Base-by-base conservation (phyloP, 2,329 filamentous ascomycete species). In the Cordyceps cateniannulata region DNA sequence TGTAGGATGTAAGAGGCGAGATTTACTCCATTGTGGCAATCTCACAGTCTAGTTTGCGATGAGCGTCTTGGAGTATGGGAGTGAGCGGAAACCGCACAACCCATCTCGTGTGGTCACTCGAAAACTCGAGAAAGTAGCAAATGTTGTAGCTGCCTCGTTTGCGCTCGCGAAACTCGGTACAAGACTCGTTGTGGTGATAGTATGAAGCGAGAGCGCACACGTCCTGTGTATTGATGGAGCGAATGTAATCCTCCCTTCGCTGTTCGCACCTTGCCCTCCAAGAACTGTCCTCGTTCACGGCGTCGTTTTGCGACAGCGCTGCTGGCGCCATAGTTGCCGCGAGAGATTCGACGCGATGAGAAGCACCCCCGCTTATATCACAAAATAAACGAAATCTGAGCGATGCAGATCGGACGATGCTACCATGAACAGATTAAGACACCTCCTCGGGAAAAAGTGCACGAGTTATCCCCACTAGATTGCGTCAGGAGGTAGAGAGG, bases 1-100 rank as follows among this genome's bases (percentile, higher is more conserved):
- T 18, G 42, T 7, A 45, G 10, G 5, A 12, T 14, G 12, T 5
- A 5, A 32, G n/a, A 27, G 16, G 44, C 12, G 20, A 9, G 18
- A 40, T 32, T 24, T 35, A 60, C 58, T 60, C 49, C 58, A 60
- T 38, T n/a, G 58, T 60, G 9, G 58, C 25, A 60, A 60, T 49
- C 18, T 60, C 58, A 27, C 58, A 48, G 20, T 54, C 49, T 10
- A 60, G 22, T 27, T 54, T 60, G 14, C 42, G 49, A 29, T 24
- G 50, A 5, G 24, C 40, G 22, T 54, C 50, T 22, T n/a, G 42
- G 5, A 60, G 50, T 10, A 54, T 16, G 3, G 58, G 58, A 25
- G 32, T 32, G 18, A 60, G 27, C 42, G 58, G 58, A 24, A 60
- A 60, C n/a, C 58, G n/a, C 25, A 60, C 42, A 9, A 60, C 58